These are phyloP conservation scores for Spergularia azorica DNA, from an alignment of 179 eudicot species.

Conservation along the genomic window DNA sequence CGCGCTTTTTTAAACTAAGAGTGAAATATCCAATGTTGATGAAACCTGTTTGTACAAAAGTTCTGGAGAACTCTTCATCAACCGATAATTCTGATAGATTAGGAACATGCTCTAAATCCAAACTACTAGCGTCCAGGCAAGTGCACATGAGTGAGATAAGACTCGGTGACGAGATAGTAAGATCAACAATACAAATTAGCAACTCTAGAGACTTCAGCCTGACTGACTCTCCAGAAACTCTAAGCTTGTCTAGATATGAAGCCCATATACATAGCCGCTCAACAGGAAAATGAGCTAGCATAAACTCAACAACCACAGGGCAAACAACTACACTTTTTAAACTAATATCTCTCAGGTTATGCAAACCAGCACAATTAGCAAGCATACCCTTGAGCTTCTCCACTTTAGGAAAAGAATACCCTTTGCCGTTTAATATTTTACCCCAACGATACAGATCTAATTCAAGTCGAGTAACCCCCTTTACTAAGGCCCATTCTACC, in stretches of 20 bases:
- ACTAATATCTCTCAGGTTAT: constrained; percentile 6
- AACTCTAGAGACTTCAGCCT: constrained; percentile 5
- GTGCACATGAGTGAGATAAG: neutral
- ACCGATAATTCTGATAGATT: constrained; percentile 7
- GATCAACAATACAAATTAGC: neutral
- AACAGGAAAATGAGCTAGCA: constrained; percentile 8
- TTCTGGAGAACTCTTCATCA: neutral
- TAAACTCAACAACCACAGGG: neutral
- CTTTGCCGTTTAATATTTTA: too few relatives aligned
- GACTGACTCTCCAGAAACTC: neutral
- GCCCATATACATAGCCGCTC: neutral
- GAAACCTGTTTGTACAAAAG: neutral
- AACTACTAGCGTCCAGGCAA: neutral
- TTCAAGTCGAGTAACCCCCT: constrained; percentile 13
- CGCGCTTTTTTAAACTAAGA: too few relatives aligned
- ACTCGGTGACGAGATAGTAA: constrained; percentile 5
- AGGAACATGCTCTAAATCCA: constrained; percentile 2
- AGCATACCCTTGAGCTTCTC: neutral
- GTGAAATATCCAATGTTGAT: neutral
- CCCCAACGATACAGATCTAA: neutral
- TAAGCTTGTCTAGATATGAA: neutral
- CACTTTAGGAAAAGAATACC: neutral
- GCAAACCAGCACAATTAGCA: neutral
- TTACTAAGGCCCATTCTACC: constrained; percentile 9
- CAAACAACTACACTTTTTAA: neutral